Conservation (phyloP, 768 basidiomycete species). For the Leccinellum luteum region DNA sequence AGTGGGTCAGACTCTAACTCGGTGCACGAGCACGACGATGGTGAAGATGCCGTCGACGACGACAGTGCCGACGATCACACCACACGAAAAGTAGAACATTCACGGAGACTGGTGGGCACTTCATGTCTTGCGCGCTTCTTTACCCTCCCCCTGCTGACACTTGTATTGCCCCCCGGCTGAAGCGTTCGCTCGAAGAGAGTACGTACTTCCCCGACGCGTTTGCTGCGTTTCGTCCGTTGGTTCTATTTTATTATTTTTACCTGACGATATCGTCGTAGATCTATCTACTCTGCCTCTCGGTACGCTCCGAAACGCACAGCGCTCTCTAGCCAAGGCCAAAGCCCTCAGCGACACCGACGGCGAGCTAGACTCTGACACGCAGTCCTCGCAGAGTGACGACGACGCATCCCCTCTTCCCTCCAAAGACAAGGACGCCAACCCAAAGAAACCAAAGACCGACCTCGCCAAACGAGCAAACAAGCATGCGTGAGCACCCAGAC, state of each 20-base stretch:
- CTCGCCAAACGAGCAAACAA: constrained; percentile 69
- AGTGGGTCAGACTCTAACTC: constrained; percentile 15
- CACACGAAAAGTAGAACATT: constrained; percentile 6
- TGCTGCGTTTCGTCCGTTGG: not conserved
- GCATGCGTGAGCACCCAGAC: constrained; percentile 67
- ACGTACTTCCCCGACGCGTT: not conserved
- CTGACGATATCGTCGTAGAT: constrained; percentile 37
- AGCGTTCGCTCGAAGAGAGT: constrained; percentile 33
- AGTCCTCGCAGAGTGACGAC: constrained; percentile 13
- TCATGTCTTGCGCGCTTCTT: not conserved
- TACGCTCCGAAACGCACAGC: constrained; percentile 62
- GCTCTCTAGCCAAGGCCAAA: constrained; percentile 44
- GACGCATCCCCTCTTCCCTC: constrained; percentile 3
- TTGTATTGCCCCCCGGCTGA: not conserved
- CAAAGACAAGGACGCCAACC: constrained; percentile 29
- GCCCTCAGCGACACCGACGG: constrained; percentile 34
- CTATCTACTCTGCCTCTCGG: constrained; percentile 62
- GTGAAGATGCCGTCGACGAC: not conserved
- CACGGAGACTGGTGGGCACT: constrained; percentile 16
- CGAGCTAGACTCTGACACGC: not conserved
- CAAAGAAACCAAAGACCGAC: constrained; percentile 36
- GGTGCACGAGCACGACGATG: constrained; percentile 9
- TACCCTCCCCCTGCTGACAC: not conserved
- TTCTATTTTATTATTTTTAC: not conserved
- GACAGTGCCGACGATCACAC: not conserved